A percentile compares a stretch with the other conserved stretches of the same genome.
These are phyloP conservation scores for Lactarius pseudohatsudake DNA, from an alignment of 768 basidiomycete genomes.

Conservation along the genomic window DNA sequence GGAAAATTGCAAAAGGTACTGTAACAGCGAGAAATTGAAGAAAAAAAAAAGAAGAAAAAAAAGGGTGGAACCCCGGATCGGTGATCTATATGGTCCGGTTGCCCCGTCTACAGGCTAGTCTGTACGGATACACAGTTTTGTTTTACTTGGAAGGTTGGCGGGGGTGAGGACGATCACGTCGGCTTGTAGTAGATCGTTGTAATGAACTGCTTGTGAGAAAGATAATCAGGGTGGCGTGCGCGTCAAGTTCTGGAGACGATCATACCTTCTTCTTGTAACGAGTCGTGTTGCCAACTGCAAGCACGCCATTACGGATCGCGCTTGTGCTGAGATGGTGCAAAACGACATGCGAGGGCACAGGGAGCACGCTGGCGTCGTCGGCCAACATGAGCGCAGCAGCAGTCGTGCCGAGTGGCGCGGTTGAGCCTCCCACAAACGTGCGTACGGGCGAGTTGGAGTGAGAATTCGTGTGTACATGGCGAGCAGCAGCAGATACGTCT, in stretches of 20 bases:
- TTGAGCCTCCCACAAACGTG: constrained; percentile 24
- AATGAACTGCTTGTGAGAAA: constrained; percentile 55
- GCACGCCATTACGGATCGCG: constrained; percentile 89
- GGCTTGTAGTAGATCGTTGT: constrained; percentile 85
- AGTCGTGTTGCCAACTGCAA: constrained; percentile 90
- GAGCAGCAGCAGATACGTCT: constrained; percentile 32
- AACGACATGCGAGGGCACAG: constrained; percentile 92
- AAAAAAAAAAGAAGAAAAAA: not conserved
- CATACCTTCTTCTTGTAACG: constrained; percentile 88
- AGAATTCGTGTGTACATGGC: constrained; percentile 10
- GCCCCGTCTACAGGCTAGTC: constrained; percentile 22
- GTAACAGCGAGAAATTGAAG: not conserved
- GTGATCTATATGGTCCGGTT: constrained; percentile 21
- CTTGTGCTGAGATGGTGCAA: constrained; percentile 94
- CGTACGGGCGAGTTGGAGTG: constrained; percentile 29
- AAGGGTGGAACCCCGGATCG: constrained; percentile 13
- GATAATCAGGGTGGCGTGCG: not conserved
- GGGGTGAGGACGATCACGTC: constrained; percentile 37
- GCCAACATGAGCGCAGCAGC: constrained; percentile 45
- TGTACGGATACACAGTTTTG: constrained; percentile 16
- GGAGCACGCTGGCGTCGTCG: constrained; percentile 88
- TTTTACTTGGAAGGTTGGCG: constrained; percentile 4
- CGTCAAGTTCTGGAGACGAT: not conserved
- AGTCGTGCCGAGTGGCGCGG: constrained; percentile 7
- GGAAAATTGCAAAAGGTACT: not conserved